Base-by-base conservation (phyloP, 2,329 filamentous ascomycete species). In the Microcyclospora pomicola region DNA sequence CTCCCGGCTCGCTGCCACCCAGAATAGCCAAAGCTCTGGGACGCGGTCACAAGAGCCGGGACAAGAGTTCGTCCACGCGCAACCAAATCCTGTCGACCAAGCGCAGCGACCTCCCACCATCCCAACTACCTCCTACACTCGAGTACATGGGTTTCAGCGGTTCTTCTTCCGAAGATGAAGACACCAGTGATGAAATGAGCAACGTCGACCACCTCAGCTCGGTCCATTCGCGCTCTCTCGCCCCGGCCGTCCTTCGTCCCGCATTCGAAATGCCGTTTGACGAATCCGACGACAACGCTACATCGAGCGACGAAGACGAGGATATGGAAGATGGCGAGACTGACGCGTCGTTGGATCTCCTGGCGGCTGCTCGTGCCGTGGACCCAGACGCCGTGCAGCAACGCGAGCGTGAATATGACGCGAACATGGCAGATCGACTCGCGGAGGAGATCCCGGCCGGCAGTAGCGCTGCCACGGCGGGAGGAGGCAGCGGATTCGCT, bases 41-140 rank as follows among this genome's bases (percentile, higher is more conserved):
- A 24, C 19, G 19, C 7, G 19, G 19, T 24, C 19, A 24, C 19
- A 7, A 24, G 19, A 24, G 7, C 19, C 19, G 19, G 19, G 19
- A 24, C 19, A 24, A 24, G 19, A 31, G 9, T n/a, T 9, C 5
- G 9, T 31, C 36, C 72, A 65, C 94, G 77, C 40, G 72, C 59
- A 15, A 92, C 63, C 15, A 87, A 67, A 52, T 79, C 66, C 31
- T 80, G 62, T 46, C 84, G 66, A 40, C 81, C 63, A 44, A 88
- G 71, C 40, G 80, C 67, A 35, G 88, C 63, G 36, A 88, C 68
- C 34, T 68, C 6, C 61, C 62, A 0, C 63, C 56, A 10, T 67
- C 66, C 0, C 39, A 47, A 6, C 55, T 69, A 1, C 66, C 66
- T 2, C 62, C 63, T 1, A 59, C 66, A 1, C 62, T 63, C 0